Conservation (phyloP, 1,284 basidiomycete genomes). For the Melampsora americana region DNA sequence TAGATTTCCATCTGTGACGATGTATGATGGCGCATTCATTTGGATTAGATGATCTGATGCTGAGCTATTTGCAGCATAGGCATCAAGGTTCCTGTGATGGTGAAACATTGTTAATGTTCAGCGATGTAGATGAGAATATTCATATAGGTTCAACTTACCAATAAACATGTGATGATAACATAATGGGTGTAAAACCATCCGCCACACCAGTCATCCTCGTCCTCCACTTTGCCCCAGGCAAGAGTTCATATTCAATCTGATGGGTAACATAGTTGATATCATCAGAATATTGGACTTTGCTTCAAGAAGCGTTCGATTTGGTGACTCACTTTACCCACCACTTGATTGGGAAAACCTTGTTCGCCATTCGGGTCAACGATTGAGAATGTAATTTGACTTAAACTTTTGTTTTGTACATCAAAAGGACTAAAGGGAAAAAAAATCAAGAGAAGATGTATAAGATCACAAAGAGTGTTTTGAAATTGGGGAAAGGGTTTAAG, state of each 20-base stretch:
- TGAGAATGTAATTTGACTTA: conserved; percentile 29
- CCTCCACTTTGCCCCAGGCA: conserved; percentile 58
- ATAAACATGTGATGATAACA: conserved; percentile 57
- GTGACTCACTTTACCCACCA: conserved; percentile 23
- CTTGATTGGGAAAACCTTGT: conserved; percentile 39
- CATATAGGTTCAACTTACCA: conserved; percentile 54
- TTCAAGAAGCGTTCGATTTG: background rate
- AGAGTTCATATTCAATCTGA: conserved; percentile 61
- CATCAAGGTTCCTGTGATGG: conserved; percentile 58
- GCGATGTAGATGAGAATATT: too few relatives aligned
- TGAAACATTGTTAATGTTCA: background rate
- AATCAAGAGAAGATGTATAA: background rate
- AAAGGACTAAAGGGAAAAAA: conserved; percentile 17
- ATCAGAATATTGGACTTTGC: background rate
- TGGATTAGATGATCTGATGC: conserved; percentile 56
- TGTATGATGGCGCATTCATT: conserved; percentile 56
- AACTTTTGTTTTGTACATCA: conserved; percentile 32
- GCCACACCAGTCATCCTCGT: conserved; percentile 59
- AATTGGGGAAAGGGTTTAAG: background rate
- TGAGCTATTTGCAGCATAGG: conserved; percentile 59
- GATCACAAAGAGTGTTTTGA: background rate
- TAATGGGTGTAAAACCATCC: conserved; percentile 62
- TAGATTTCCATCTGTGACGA: conserved; percentile 58
- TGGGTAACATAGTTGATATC: background rate
- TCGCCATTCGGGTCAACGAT: conserved; percentile 31